Conservation (phyloP, 2,329 filamentous ascomycete genomes). For the Coniochaeta pulveracea region DNA sequence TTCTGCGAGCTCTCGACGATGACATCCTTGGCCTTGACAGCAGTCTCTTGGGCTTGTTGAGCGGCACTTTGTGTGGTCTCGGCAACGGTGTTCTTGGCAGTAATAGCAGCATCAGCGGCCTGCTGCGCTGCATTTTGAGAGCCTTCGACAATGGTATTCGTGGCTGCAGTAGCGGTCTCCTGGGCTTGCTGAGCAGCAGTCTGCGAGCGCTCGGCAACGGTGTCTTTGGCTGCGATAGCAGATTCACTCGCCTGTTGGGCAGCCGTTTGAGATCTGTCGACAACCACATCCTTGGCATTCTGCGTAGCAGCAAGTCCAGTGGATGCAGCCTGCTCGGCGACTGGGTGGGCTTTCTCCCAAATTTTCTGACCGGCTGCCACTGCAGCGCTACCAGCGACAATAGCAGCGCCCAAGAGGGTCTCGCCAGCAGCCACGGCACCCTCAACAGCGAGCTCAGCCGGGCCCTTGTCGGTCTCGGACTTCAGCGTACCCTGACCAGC, state of each 20-base stretch:
- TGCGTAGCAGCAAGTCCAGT: conserved; percentile 10
- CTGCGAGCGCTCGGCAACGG: neutral
- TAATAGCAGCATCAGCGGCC: neutral
- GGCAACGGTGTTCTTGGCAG: neutral
- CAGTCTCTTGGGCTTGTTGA: conserved; percentile 12
- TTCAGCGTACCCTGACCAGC: conserved; percentile 41
- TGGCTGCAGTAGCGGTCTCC: conserved; percentile 5
- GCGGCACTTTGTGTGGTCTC: neutral
- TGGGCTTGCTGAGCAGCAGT: conserved; percentile 1
- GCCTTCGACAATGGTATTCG: neutral
- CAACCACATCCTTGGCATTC: conserved; percentile 3
- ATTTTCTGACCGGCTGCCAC: too few species aligned
- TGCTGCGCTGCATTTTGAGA: neutral
- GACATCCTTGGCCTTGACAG: conserved; percentile 24
- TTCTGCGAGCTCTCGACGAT: conserved; percentile 21
- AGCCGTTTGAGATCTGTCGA: neutral
- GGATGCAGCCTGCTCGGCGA: neutral
- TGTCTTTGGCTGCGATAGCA: neutral
- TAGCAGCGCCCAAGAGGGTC: conserved; percentile 21
- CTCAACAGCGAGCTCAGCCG: conserved; percentile 26
- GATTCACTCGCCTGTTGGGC: neutral
- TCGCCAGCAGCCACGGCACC: conserved; percentile 29
- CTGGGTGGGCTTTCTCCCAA: neutral
- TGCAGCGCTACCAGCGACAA: conserved; percentile 4
- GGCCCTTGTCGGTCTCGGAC: conserved; percentile 30